phyloP scores from a whole-genome alignment of 2,329 filamentous ascomycete species.

The Ophiostoma triangulosporum region DNA sequence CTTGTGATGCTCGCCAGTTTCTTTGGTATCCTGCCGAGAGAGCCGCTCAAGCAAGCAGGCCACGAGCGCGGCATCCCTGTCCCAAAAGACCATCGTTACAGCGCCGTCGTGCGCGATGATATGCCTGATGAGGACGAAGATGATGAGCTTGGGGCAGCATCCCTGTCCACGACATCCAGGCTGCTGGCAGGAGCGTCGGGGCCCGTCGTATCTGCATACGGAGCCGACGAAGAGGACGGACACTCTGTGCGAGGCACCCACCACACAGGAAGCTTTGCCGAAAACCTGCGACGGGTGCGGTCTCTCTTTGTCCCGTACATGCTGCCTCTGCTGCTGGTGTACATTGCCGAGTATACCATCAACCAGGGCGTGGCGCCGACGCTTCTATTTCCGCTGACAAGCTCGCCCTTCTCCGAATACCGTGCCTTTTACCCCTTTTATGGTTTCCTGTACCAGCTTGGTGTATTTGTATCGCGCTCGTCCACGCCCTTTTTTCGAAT shows the following conservation, averaged over 20 bases:
- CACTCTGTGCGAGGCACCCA: neutral
- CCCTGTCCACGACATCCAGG: neutral
- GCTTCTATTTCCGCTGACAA: constrained; percentile 65
- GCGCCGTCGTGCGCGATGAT: neutral
- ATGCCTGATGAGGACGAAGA: constrained; percentile 17
- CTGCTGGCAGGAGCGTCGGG: neutral
- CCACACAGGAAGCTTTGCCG: constrained; percentile 20
- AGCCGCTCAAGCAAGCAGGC: constrained; percentile 36
- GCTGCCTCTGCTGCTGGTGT: constrained; percentile 83
- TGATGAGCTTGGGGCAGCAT: constrained; percentile 11
- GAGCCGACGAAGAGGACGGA: constrained; percentile 14
- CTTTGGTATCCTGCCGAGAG: constrained; percentile 64
- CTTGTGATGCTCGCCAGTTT: constrained; percentile 74
- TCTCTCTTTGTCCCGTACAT: constrained; percentile 68
- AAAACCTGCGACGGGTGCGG: constrained; percentile 51
- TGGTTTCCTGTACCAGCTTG: constrained; percentile 84
- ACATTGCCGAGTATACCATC: constrained; percentile 92
- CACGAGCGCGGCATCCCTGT: constrained; percentile 10
- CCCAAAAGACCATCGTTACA: neutral
- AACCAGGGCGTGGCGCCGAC: constrained; percentile 91
- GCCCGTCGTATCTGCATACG: neutral
- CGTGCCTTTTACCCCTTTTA: constrained; percentile 92
- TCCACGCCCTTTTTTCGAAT: constrained; percentile 80
- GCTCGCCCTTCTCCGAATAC: constrained; percentile 66
- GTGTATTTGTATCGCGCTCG: constrained; percentile 87